Conservation (phyloP, 345 rosid species). For the Mangifera indica region DNA sequence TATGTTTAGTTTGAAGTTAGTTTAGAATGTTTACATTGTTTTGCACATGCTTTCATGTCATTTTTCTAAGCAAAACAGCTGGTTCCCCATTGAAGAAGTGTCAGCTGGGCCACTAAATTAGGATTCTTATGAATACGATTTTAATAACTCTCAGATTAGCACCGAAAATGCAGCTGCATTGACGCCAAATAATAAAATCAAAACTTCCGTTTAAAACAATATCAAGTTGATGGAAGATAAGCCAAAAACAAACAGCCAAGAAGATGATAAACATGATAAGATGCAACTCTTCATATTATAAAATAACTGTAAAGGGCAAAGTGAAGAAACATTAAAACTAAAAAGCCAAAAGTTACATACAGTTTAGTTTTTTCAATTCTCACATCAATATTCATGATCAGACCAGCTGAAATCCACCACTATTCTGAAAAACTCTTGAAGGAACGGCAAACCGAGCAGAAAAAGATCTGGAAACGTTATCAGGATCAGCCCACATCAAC, state of each 20-base stretch:
- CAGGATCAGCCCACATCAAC: constrained; percentile 30
- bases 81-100: not conserved
- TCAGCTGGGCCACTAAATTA: constrained; percentile 8
- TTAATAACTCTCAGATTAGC: not conserved
- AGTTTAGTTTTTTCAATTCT: not conserved
- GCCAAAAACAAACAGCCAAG: too few species aligned
- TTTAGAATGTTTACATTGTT: not conserved
- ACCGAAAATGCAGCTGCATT: not conserved
- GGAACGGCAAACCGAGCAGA: constrained; percentile 51
- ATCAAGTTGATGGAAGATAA: too few species aligned
- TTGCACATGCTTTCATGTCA: constrained; percentile 13
- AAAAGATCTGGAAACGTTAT: constrained; percentile 35
- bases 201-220: too few species aligned
- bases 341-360: not conserved
- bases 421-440: constrained; percentile 23
- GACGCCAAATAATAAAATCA: too few species aligned
- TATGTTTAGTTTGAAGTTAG: not conserved
- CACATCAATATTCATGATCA: constrained; percentile 1
- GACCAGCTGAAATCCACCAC: not conserved
- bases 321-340: too few species aligned
- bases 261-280: too few species aligned
- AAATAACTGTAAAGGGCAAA: too few species aligned
- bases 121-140: not conserved
- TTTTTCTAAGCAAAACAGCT: not conserved
- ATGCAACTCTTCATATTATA: too few species aligned